These are phyloP conservation scores for Magnaporthiopsis rhizophila DNA, from an alignment of 2,329 filamentous ascomycete genomes.

Conservation along the genomic window DNA sequence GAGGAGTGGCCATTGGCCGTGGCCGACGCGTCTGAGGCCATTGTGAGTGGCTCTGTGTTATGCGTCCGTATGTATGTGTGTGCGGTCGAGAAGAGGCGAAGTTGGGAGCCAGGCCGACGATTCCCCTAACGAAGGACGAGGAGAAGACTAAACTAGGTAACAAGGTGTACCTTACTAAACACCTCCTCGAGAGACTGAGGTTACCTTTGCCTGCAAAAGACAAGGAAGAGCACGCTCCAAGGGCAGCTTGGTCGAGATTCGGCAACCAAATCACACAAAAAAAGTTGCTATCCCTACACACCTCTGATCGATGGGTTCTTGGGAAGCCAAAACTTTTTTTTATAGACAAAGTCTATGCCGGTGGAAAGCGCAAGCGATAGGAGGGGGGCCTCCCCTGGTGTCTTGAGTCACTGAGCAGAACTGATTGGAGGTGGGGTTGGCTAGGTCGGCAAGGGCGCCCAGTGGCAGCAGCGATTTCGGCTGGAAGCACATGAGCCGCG, in stretches of 20 bases:
- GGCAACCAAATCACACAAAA: not conserved
- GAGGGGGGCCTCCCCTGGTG: not conserved
- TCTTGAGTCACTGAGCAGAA: not conserved
- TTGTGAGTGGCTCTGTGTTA: not conserved
- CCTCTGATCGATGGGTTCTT: not conserved
- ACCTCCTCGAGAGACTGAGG: not conserved
- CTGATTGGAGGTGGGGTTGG: not conserved
- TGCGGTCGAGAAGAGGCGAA: not conserved
- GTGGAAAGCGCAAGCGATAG: not conserved
- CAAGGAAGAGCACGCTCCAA: not conserved
- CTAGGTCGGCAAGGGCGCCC: not conserved
- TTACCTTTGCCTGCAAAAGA: not conserved
- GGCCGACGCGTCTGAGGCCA: slow-evolving; percentile 18
- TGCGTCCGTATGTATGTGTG: not conserved
- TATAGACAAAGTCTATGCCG: not conserved
- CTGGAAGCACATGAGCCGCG: not conserved
- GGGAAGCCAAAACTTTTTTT: not conserved
- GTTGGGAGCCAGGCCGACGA: not conserved
- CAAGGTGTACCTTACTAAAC: not conserved
- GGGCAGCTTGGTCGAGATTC: not conserved
- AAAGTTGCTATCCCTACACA: not conserved
- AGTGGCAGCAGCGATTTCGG: not conserved
- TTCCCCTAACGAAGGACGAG: not conserved
- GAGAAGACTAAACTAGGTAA: not conserved
- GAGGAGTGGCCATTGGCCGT: slow-evolving; percentile 13